Evolutionary conservation across 805 yeast genomes (phyloP).

Genomic region (Yarrowia bubula): DNA sequence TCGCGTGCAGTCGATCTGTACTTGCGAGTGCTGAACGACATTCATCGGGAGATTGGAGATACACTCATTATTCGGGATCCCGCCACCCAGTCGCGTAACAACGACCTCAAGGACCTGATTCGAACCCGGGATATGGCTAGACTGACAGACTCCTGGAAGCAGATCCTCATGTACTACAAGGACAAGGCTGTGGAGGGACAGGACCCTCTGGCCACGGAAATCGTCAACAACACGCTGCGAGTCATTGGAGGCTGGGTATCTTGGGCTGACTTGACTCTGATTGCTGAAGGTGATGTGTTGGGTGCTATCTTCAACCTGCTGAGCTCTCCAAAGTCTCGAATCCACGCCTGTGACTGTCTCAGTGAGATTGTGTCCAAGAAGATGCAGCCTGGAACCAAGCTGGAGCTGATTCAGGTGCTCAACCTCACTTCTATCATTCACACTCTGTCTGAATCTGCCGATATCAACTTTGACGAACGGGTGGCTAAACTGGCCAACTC

Average conservation of each 20-base stretch:
- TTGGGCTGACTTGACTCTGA: constrained; percentile 84
- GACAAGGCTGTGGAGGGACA: constrained; percentile 29
- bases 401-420: constrained; percentile 65
- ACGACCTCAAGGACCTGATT: constrained; percentile 73
- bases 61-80: constrained; percentile 69
- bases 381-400: constrained; percentile 70
- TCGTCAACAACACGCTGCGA: constrained; percentile 56
- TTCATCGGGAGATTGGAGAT: constrained; percentile 93
- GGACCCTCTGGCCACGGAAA: constrained; percentile 41
- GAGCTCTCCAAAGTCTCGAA: constrained; percentile 48
- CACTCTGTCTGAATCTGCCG: constrained; percentile 45
- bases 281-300: constrained; percentile 61
- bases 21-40: constrained; percentile 64
- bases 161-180: constrained; percentile 47
- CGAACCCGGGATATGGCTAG: constrained; percentile 70
- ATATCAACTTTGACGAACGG: constrained; percentile 70
- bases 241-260: constrained; percentile 83
- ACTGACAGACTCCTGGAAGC: constrained; percentile 66
- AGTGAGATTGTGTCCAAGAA: constrained; percentile 70
- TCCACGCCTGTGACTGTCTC: constrained; percentile 56
- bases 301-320: constrained; percentile 58
- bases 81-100: constrained; percentile 62
- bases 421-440: constrained; percentile 56
- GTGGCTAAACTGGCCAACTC: constrained; percentile 71
- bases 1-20: constrained; percentile 64